Evolutionary conservation across 2,329 filamentous ascomycete species (phyloP).

Genomic region (Pseudocercospora macadamiae): DNA sequence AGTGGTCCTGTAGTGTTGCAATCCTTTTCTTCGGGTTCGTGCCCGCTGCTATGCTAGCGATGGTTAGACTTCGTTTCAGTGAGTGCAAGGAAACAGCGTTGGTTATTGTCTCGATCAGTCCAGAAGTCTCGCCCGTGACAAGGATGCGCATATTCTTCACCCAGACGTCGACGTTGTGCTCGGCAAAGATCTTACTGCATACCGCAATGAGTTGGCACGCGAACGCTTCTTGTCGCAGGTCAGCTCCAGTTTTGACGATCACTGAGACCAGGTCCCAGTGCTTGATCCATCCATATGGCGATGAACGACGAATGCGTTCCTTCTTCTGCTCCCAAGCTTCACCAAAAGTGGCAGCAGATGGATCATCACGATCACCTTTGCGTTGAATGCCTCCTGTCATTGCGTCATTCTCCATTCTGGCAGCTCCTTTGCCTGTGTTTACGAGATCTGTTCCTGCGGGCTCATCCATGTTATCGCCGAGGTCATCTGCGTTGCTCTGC

Average conservation of each 20-base stretch:
- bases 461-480: conserved; percentile 40
- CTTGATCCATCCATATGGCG: conserved; percentile 85
- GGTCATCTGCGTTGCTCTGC: conserved; percentile 54
- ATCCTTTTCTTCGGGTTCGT: conserved; percentile 76
- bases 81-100: conserved; percentile 87
- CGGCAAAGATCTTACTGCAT: conserved; percentile 79
- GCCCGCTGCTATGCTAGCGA: conserved; percentile 72
- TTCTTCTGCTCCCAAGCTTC: conserved; percentile 85
- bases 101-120: conserved; percentile 84
- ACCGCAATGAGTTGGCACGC: conserved; percentile 82
- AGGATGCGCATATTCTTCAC: conserved; percentile 86
- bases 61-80: conserved; percentile 77
- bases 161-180: conserved; percentile 77
- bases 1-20: conserved; percentile 80
- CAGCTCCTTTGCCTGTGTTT: conserved; percentile 73
- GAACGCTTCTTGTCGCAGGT: conserved; percentile 82
- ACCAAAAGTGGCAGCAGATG: conserved; percentile 82
- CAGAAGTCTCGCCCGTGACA: conserved; percentile 81
- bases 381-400: conserved; percentile 82
- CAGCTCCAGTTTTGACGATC: conserved; percentile 78
- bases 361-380: conserved; percentile 81
- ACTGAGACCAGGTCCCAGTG: conserved; percentile 88
- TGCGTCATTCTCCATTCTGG: conserved; percentile 86
- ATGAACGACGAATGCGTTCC: conserved; percentile 79
- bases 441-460: conserved; percentile 45